Evolutionary conservation across 2,329 filamentous ascomycete species (phyloP).

Genomic region (Aspergillus tamarii): DNA sequence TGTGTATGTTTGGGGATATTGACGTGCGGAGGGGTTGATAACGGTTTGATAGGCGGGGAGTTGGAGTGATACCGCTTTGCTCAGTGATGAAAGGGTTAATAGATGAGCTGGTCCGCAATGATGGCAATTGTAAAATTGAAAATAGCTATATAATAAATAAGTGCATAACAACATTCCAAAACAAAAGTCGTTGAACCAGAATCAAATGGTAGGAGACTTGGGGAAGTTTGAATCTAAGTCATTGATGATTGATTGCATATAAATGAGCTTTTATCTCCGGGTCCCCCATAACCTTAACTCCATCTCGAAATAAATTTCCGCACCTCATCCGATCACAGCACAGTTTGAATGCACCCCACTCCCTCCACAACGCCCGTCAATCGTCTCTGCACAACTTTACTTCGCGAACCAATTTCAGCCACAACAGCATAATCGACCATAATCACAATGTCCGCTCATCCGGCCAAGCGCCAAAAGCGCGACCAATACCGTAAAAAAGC

Average conservation of each 20-base stretch:
- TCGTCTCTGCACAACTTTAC: not conserved
- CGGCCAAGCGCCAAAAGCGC: slow-evolving; percentile 56
- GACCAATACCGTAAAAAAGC: slow-evolving; percentile 65
- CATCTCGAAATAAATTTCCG: not conserved
- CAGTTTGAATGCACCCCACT: not conserved
- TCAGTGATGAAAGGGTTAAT: not conserved
- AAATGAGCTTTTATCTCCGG: not conserved
- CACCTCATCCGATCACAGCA: not conserved
- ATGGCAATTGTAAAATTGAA: not conserved
- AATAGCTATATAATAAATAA: not conserved
- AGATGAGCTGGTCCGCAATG: not conserved
- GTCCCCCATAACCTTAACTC: not conserved
- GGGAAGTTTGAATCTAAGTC: too few relatives aligned
- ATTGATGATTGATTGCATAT: too few relatives aligned
- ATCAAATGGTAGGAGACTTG: not conserved
- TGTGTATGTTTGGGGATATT: not conserved
- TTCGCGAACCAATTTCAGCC: not conserved
- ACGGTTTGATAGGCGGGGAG: not conserved
- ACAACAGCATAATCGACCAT: not conserved
- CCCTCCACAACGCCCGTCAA: not conserved
- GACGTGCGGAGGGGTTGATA: not conserved
- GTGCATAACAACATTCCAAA: not conserved
- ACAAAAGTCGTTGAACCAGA: not conserved
- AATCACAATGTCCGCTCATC: slow-evolving; percentile 10
- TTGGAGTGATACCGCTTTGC: not conserved